phyloP scores from a whole-genome alignment of 768 basidiomycete species.

The Gymnopilus dilepis region DNA sequence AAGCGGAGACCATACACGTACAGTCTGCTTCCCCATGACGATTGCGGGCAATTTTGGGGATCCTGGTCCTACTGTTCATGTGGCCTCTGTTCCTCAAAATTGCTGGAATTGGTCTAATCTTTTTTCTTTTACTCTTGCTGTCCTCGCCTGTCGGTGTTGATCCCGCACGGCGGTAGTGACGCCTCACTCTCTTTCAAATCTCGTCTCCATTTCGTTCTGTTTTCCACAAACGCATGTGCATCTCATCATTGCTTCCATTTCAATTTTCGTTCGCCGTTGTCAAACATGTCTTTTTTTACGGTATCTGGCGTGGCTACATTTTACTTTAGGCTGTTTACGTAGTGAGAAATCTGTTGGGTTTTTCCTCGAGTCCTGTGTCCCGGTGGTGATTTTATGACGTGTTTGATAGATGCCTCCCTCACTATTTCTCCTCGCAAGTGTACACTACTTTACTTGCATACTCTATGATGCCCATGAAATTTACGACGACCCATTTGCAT shows the following conservation, averaged over 20 bases:
- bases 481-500: neutral
- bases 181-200: neutral
- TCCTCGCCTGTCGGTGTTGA: slow-evolving; percentile 4
- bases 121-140: slow-evolving; percentile 13
- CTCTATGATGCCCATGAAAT: slow-evolving; percentile 3
- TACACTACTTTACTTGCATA: slow-evolving; percentile 9
- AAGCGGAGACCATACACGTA: neutral
- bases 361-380: neutral
- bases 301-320: neutral
- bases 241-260: neutral
- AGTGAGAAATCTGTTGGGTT: neutral
- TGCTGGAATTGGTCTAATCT: slow-evolving; percentile 15
- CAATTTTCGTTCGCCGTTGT: neutral
- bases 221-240: neutral
- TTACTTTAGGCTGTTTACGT: neutral
- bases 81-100: slow-evolving; percentile 26
- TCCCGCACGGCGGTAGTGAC: neutral
- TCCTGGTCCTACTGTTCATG: slow-evolving; percentile 14
- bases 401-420: neutral
- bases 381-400: neutral
- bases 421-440: neutral
- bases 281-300: neutral
- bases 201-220: too few relatives aligned
- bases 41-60: slow-evolving; percentile 28
- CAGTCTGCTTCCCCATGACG: slow-evolving; percentile 23